A percentile compares a stretch with the other conserved stretches of the same genome.
phyloP scores from a whole-genome alignment of 176 grass and related monocot genomes.

The Saccharum spontaneum region DNA sequence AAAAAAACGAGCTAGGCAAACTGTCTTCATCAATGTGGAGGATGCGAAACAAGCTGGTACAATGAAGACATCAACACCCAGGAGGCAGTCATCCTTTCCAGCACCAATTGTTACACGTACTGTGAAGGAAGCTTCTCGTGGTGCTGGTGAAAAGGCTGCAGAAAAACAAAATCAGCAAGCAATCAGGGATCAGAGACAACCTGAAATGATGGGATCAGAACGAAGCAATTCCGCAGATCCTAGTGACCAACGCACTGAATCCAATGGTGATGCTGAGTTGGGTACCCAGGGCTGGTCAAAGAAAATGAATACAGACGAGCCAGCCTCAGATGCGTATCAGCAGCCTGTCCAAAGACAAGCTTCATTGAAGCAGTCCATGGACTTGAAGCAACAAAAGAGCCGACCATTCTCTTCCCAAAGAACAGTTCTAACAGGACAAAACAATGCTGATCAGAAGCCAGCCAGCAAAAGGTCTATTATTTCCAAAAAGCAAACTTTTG shows the following conservation, averaged over 20 bases:
- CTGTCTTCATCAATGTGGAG: conserved; percentile 93
- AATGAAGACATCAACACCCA: conserved; percentile 85
- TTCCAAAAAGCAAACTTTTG: conserved; percentile 76
- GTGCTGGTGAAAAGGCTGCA: conserved; percentile 43
- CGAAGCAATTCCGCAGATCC: conserved; percentile 54
- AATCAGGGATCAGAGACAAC: conserved; percentile 66
- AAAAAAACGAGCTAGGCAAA: conserved; percentile 88
- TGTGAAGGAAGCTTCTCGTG: conserved; percentile 71
- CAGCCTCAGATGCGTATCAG: conserved; percentile 43
- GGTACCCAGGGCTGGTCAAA: conserved; percentile 43
- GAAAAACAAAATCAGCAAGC: conserved; percentile 57
- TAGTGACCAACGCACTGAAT: conserved; percentile 62
- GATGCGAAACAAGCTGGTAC: conserved; percentile 91
- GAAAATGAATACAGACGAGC: conserved; percentile 59
- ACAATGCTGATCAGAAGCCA: conserved; percentile 61
- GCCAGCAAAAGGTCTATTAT: conserved; percentile 68
- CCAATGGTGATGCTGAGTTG: conserved; percentile 67
- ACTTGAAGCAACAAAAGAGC: conserved; percentile 69
- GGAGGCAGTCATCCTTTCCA: conserved; percentile 83
- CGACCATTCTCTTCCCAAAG: conserved; percentile 46
- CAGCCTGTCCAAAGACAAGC: conserved; percentile 48
- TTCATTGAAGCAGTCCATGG: conserved; percentile 60
- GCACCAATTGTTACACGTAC: conserved; percentile 85
- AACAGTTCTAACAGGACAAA: conserved; percentile 50
- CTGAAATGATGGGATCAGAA: conserved; percentile 54